Base-by-base conservation (phyloP, 2,329 filamentous ascomycete genomes). In the Phaeomoniella chlamydospora region DNA sequence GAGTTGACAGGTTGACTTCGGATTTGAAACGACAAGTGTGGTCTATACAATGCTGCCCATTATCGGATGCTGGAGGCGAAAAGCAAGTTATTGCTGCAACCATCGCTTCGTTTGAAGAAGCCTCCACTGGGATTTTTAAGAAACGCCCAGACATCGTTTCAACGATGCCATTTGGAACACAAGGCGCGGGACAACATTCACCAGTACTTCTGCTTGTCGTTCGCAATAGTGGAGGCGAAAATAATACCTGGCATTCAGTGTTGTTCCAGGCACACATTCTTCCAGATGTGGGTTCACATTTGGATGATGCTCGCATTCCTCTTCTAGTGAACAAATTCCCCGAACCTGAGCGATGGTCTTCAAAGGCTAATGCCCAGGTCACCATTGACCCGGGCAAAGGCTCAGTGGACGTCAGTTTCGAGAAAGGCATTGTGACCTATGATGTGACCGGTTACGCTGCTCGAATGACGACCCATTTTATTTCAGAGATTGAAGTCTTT, bases 1-100 rank as follows among this genome's bases (percentile, higher is more conserved):
- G 45, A 34, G 43, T 65, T 13, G 55, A 57, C 9, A 51, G 56
- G 30, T 49, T 65, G 31, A 52, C 60, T 11, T 45, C 54, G 3
- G 56, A 64, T 38, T 41, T 64, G n/a, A 26, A 26, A 26, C 22
- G 22, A 9, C 22, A 26, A 26, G n/a, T 26, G n/a, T 26, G 22
- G 22, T 26, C 22, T 6, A n/a, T 26, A n/a, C 22, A 26, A n/a
- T 26, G 22, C 22, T 6, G 22, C n/a, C n/a, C 22, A 26, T n/a
- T 26, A n/a, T 26, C 22, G 22, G 22, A 6, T n/a, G n/a, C 6
- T n/a, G 9, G n/a, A 9, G 22, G 22, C 9, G 6, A 6, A 6
- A 6, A n/a, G 22, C 22, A 26, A n/a, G n/a, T 26, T n/a, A 26
- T 26, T 26, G 22, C 22, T n/a, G 22, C 22, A 26, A 26, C 22